phyloP scores from a whole-genome alignment of 305 asterid species.

The Fraxinus greggii region DNA sequence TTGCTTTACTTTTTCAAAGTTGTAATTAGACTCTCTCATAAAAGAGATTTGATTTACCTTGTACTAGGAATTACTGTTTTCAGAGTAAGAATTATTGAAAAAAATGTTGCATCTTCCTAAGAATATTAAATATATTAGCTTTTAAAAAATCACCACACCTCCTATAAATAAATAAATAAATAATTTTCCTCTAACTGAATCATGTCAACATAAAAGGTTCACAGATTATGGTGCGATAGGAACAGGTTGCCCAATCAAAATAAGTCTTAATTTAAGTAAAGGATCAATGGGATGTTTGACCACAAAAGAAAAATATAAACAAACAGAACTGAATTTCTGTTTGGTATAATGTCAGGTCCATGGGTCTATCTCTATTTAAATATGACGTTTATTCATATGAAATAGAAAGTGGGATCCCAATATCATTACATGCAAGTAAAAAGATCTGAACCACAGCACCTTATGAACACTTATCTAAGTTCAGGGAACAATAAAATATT shows the following conservation, averaged over 20 bases:
- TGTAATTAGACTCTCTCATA: not conserved
- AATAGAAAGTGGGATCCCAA: not conserved
- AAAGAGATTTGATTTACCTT: not conserved
- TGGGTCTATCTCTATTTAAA: not conserved
- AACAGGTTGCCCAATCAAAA: not conserved
- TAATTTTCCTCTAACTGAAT: not conserved
- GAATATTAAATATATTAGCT: not conserved
- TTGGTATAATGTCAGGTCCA: not conserved
- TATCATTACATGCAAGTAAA: not conserved
- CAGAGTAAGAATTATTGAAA: not conserved
- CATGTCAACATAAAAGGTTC: not conserved
- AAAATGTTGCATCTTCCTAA: not conserved
- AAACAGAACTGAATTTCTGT: not conserved
- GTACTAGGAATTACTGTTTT: not conserved
- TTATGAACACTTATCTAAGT: not conserved
- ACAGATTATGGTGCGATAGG: not conserved
- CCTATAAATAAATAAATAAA: not conserved
- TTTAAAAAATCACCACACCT: not conserved
- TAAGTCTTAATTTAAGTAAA: not conserved
- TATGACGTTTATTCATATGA: not conserved
- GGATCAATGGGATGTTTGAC: not conserved
- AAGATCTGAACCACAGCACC: not conserved
- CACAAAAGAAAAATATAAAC: not conserved
- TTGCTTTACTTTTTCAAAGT: not conserved
- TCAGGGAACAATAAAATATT: not conserved